These are phyloP conservation scores for Fusarium sp. DNA, from an alignment of 2,329 filamentous ascomycete species.

Conservation along the genomic window DNA sequence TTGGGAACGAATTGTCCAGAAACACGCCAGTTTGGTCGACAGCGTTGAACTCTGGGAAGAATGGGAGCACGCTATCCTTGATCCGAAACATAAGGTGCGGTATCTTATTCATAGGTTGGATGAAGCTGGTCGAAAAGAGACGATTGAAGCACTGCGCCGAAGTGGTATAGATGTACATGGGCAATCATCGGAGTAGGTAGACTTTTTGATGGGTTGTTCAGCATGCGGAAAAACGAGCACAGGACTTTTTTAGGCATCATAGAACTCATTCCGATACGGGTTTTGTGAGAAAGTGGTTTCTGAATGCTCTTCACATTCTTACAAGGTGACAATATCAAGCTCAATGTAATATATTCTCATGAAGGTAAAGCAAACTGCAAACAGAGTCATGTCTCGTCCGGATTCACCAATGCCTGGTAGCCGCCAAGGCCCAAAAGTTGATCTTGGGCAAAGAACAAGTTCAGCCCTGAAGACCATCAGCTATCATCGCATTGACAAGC, in stretches of 20 bases:
- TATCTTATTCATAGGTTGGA: neutral
- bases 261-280: neutral
- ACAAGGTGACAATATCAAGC: neutral
- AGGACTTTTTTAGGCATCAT: neutral
- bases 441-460: neutral
- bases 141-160: neutral
- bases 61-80: neutral
- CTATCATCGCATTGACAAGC: conserved; percentile 56
- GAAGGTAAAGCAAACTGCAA: neutral
- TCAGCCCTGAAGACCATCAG: conserved; percentile 45
- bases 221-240: neutral
- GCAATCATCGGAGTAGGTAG: neutral
- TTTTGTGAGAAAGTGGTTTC: no score
- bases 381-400: neutral
- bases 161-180: neutral
- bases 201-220: neutral
- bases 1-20: neutral
- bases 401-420: neutral
- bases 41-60: neutral
- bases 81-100: neutral
- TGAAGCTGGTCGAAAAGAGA: neutral
- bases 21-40: neutral
- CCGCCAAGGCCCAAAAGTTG: neutral
- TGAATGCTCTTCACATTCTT: no score
- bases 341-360: neutral